These are phyloP conservation scores for Colletotrichum lini DNA, from an alignment of 2,329 filamentous ascomycete species.

Conservation along the genomic window DNA sequence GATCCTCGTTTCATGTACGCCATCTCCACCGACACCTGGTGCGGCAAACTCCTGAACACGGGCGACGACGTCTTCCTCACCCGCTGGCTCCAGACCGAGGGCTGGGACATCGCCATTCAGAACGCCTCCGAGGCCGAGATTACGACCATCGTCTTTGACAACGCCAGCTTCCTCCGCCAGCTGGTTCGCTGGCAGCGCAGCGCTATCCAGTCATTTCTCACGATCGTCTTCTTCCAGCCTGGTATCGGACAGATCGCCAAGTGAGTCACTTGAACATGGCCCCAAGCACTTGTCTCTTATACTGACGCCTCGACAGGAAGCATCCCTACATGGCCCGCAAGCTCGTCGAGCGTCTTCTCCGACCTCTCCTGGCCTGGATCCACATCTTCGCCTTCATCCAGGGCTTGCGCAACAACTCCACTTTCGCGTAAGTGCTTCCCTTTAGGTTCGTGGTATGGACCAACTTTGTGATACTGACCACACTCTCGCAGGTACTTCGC, in stretches of 20 bases:
- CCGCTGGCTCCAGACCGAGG: constrained; percentile 46
- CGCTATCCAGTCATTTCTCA: constrained; percentile 35
- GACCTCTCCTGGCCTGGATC: constrained; percentile 24
- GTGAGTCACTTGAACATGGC: not conserved
- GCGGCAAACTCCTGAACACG: constrained; percentile 43
- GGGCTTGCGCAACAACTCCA: constrained; percentile 14
- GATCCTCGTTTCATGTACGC: constrained; percentile 45
- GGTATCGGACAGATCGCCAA: constrained; percentile 24
- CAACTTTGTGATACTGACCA: not conserved
- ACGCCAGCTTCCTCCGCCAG: constrained; percentile 44
- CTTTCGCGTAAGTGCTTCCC: constrained; percentile 18
- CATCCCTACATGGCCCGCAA: constrained; percentile 42
- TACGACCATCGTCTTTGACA: constrained; percentile 43
- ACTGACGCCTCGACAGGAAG: constrained; percentile 1
- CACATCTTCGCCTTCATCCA: constrained; percentile 31
- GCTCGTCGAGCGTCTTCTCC: constrained; percentile 38
- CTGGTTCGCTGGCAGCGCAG: constrained; percentile 47
- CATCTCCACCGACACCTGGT: constrained; percentile 46
- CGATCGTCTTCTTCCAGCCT: constrained; percentile 11
- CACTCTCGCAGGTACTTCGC: constrained; percentile 8
- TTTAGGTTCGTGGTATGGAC: accelerated
- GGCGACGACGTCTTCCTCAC: constrained; percentile 50
- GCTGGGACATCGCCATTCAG: constrained; percentile 48
- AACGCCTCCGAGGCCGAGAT: constrained; percentile 45
- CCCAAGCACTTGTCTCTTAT: accelerated